These are phyloP conservation scores for Aspergillus latus DNA, from an alignment of 2,329 filamentous ascomycete genomes.

Conservation along the genomic window DNA sequence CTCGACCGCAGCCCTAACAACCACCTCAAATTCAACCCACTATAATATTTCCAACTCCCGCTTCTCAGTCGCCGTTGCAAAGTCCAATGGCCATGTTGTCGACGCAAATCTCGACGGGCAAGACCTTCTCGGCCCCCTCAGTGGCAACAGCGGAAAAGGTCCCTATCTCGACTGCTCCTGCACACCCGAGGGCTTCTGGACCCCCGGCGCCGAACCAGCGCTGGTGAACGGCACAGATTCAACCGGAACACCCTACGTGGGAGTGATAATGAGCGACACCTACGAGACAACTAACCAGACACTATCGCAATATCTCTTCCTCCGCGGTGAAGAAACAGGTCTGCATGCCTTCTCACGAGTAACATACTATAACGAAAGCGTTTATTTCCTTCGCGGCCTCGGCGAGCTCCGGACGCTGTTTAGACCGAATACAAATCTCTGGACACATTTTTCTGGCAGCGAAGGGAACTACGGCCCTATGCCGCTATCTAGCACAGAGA, in stretches of 20 bases:
- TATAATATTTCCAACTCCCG: conserved; percentile 46
- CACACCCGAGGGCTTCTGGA: conserved; percentile 59
- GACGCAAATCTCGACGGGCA: conserved; percentile 49
- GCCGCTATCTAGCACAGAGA: conserved; percentile 42
- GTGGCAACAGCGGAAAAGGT: conserved; percentile 51
- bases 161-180: conserved; percentile 66
- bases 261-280: conserved; percentile 60
- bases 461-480: conserved; percentile 56
- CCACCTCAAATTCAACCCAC: background rate
- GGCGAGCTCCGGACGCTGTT: conserved; percentile 64
- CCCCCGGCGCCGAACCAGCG: conserved; percentile 53
- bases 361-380: conserved; percentile 58
- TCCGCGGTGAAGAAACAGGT: conserved; percentile 62
- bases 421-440: conserved; percentile 59
- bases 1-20: background rate
- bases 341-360: conserved; percentile 61
- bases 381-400: conserved; percentile 57
- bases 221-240: conserved; percentile 56
- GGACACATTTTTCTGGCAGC: conserved; percentile 62
- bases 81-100: conserved; percentile 44
- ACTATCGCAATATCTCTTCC: conserved; percentile 65
- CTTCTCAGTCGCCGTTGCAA: conserved; percentile 46
- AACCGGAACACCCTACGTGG: conserved; percentile 54
- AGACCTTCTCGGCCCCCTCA: conserved; percentile 52
- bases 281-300: conserved; percentile 59